Evolutionary conservation across 2,329 filamentous ascomycete species (phyloP), one percentile per base, ranked within the genome.

Genomic region (Pezicula rhizophila): DNA sequence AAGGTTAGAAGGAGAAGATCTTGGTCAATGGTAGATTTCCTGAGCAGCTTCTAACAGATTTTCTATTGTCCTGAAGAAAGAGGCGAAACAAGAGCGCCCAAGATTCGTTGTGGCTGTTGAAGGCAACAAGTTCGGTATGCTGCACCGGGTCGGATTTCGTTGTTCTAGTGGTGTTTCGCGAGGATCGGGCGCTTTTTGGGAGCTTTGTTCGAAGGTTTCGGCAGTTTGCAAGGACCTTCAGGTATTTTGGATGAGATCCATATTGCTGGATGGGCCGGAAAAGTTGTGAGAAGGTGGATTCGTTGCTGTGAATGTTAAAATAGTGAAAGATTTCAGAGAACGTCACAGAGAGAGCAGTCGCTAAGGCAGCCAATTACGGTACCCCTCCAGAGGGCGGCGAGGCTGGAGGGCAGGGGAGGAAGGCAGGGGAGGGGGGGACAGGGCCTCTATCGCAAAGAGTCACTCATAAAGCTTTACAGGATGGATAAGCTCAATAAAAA

Each of bases 61-160:
- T 50, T 47, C 50, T 54, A 57, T 61, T 61, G 58, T 61, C 42
- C 20, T 12, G 37, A 33, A 59, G 47, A 58, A 58, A 57, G 53
- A 47, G 49, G 12, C 57, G 57, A 57, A 54, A 54, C 50, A 51
- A 51, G 52, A 50, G 49, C 41, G 31, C 42, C 50, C 42, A 55
- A 60, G 18, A 4, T 5, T 15, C 35, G n/a, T 38, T 20, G 18
- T 17, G 10, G 42, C n/a, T 25, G 14, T 45, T 18, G 28, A 15
- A 10, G 10, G 12, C 18, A 34, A 14, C n/a, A 35, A 45, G 35
- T 38, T 15, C 35, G 35, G 35, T 38, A 15, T 38, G 35, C 35
- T 38, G 35, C 35, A 38, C 10, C n/a, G 35, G 18, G 18, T 20
- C n/a, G n/a, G 35, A 20, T 15, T 38, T 15, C 14, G n/a, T 38